phyloP scores from a whole-genome alignment of 768 basidiomycete species.

The Panus rudis region DNA sequence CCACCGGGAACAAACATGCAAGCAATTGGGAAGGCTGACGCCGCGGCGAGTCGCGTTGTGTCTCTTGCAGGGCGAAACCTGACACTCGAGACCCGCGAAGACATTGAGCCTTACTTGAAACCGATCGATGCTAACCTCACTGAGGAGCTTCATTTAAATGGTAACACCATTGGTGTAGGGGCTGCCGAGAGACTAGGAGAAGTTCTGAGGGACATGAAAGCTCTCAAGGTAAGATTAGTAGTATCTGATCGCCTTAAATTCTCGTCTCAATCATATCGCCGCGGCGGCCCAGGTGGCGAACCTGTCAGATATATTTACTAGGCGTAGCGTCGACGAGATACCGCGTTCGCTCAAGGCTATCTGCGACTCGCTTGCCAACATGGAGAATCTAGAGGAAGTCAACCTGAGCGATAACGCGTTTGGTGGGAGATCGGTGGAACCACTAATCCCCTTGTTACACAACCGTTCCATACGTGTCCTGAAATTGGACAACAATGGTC shows the following conservation, averaged over 20 bases:
- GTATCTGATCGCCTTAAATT: too few relatives aligned
- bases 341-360: conserved; percentile 83
- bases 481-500: conserved; percentile 93
- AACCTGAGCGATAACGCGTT: conserved; percentile 96
- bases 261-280: conserved; percentile 6
- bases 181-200: conserved; percentile 81
- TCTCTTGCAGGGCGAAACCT: conserved; percentile 62
- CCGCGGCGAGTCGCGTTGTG: too few relatives aligned
- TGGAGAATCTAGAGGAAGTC: conserved; percentile 76
- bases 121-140: conserved; percentile 56
- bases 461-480: conserved; percentile 80
- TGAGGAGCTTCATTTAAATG: conserved; percentile 89
- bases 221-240: conserved; percentile 53
- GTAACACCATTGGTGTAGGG: conserved; percentile 90
- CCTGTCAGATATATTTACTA: conserved; percentile 97
- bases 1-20: too few relatives aligned
- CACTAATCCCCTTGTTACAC: conserved; percentile 83
- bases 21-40: too few relatives aligned
- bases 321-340: conserved; percentile 92
- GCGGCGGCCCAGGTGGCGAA: conserved; percentile 74
- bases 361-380: conserved; percentile 79
- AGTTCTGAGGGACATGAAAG: conserved; percentile 60
- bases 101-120: conserved; percentile 68
- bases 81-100: conserved; percentile 70
- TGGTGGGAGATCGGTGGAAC: conserved; percentile 89